phyloP scores from a whole-genome alignment of 2,329 filamentous ascomycete species.

The Aureobasidium mangrovei region DNA sequence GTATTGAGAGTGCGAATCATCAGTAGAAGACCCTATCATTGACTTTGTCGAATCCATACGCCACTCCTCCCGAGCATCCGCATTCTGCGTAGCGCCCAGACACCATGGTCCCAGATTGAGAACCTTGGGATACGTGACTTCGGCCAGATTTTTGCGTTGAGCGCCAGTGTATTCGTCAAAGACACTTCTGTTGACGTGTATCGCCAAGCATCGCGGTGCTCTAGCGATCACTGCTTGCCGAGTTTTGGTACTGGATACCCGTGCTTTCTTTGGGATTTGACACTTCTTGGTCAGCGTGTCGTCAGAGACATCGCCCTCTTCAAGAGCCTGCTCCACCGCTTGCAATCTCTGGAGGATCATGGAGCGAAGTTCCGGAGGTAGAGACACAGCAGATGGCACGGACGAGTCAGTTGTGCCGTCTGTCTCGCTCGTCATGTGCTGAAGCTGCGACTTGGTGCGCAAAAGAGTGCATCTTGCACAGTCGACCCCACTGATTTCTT shows the following conservation, averaged over 20 bases:
- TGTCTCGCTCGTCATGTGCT: constrained; percentile 31
- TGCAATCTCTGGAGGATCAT: constrained; percentile 48
- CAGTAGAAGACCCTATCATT: constrained; percentile 49
- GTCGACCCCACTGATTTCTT: constrained; percentile 80
- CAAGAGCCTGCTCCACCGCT: constrained; percentile 60
- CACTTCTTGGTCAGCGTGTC: constrained; percentile 38
- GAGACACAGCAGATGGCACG: constrained; percentile 17
- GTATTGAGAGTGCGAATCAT: constrained; percentile 46
- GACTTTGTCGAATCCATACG: constrained; percentile 57
- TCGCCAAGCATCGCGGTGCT: constrained; percentile 67
- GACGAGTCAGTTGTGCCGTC: background rate
- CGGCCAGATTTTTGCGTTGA: constrained; percentile 74
- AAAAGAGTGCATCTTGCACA: constrained; percentile 85
- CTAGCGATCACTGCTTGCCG: constrained; percentile 80
- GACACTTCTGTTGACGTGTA: constrained; percentile 86
- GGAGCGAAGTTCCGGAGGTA: constrained; percentile 36
- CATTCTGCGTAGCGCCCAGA: constrained; percentile 43
- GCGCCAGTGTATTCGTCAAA: constrained; percentile 77
- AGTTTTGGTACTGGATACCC: constrained; percentile 73
- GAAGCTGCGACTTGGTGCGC: constrained; percentile 44
- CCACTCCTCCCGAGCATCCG: constrained; percentile 54
- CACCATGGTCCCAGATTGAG: constrained; percentile 82
- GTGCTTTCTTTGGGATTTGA: constrained; percentile 49
- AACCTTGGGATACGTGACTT: constrained; percentile 63
- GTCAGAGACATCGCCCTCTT: constrained; percentile 69